Base-by-base conservation (phyloP, 2,329 filamentous ascomycete species). In the Penicillium brevicompactum region DNA sequence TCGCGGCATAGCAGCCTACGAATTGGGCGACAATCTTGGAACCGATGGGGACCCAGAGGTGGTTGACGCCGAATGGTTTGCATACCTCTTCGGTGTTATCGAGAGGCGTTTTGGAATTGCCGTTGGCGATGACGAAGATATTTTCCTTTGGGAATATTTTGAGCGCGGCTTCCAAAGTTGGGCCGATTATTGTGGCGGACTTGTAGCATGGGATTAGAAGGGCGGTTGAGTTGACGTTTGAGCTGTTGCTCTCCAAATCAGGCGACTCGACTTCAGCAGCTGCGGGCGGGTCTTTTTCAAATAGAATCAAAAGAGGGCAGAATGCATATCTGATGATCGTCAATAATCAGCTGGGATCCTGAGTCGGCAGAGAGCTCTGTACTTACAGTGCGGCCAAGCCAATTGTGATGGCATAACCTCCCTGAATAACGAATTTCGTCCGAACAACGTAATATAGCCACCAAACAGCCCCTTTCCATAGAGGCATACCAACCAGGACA, bases 21-120 rank as follows among this genome's bases (percentile, higher is more conserved):
- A 79, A 82, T 46, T 81, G 76, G 1, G 79, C 79, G 4, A 80
- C 74, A 40, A 81, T 78, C 60, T 82, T 81, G 0, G 75, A 79
- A 1, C 78, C 78, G 9, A 81, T 71, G 0, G 78, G 78, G 5
- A 71, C 74, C 79, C 79, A 82, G 46, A 80, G 66, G 55, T 81
- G 77, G 49, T 79, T 78, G 13, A 81, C 78, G 10, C 76, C 76
- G 43, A 76, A 79, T 1, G 61, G 60, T 1, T 62, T 63, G 57
- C 77, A 80, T 16, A 81, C 68, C 2, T 77, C 74, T 52, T 78
- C 78, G 0, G 79, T 81, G 34, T 79, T 71, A 58, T 81, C 79
- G 1, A 81, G 65, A 1, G 79, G 78, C 0, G 69, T 75, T 1
- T 74, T 70, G 14, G 73, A 77, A 62, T 81, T 80, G 32, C 79